Percentiles rank a stretch among this genome's conserved stretches.
Evolutionary conservation across 768 basidiomycete genomes (phyloP).

Genomic region (Leccinum subtestaceum): DNA sequence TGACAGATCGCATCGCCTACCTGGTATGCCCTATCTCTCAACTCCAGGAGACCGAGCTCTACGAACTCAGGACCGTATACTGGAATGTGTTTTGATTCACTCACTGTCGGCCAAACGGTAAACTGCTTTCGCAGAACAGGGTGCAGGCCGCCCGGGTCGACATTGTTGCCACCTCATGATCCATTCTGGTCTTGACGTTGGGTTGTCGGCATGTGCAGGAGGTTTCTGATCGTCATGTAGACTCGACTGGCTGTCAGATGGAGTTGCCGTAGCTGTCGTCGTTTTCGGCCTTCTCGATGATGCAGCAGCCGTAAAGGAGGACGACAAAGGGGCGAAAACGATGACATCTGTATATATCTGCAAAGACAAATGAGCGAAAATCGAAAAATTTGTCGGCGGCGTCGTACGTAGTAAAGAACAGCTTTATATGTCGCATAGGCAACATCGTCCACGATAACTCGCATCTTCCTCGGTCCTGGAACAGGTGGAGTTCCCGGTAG

Average conservation of each 20-base stretch:
- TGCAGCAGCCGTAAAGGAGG: slow-evolving; percentile 47
- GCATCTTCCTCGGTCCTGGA: slow-evolving; percentile 49
- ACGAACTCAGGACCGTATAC: background rate
- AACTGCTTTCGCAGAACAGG: slow-evolving; percentile 81
- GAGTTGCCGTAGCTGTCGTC: slow-evolving; percentile 16
- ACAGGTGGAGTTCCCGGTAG: slow-evolving; percentile 6
- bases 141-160: slow-evolving; percentile 61
- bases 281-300: slow-evolving; percentile 11
- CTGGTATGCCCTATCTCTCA: slow-evolving; percentile 72
- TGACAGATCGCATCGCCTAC: slow-evolving; percentile 14
- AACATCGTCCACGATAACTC: slow-evolving; percentile 53
- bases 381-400: background rate
- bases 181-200: slow-evolving; percentile 60
- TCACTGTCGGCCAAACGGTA: slow-evolving; percentile 81
- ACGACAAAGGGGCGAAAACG: slow-evolving; percentile 80
- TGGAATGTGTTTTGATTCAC: slow-evolving; percentile 23
- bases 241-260: slow-evolving; percentile 37
- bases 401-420: slow-evolving; percentile 72
- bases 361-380: slow-evolving; percentile 1
- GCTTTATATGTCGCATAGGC: slow-evolving; percentile 64
- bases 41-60: slow-evolving; percentile 71
- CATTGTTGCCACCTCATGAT: slow-evolving; percentile 62
- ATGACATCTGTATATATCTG: slow-evolving; percentile 86
- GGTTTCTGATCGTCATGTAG: slow-evolving; percentile 23
- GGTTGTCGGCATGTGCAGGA: slow-evolving; percentile 19